phyloP scores from a whole-genome alignment of 2,329 filamentous ascomycete species.

The Elsinoe arachidis region DNA sequence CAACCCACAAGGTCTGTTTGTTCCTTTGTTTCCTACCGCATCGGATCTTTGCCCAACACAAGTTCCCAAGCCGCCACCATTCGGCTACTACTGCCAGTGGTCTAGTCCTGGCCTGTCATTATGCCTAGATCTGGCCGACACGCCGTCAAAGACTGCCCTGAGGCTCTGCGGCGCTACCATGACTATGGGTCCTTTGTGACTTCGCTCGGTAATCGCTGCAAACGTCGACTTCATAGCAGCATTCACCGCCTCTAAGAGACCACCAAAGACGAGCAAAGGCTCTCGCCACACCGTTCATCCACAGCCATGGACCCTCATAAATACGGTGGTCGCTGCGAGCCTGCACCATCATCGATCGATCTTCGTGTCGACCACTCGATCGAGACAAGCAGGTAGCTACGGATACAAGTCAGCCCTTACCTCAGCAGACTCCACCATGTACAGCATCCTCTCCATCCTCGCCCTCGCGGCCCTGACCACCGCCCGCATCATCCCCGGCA shows the following conservation, averaged over 20 bases:
- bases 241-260: background rate
- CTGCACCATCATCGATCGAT: background rate
- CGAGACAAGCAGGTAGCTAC: background rate
- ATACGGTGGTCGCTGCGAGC: background rate
- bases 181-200: background rate
- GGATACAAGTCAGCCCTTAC: background rate
- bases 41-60: background rate
- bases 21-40: conserved; percentile 7
- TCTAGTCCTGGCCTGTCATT: background rate
- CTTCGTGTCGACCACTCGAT: background rate
- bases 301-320: conserved; percentile 4
- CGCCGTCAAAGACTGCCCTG: background rate
- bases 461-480: conserved; percentile 15
- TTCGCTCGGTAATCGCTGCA: background rate
- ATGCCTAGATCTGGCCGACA: background rate
- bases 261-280: conserved; percentile 3
- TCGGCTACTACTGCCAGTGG: background rate
- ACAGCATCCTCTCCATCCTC: conserved; percentile 14
- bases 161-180: background rate
- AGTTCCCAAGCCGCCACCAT: background rate
- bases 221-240: background rate
- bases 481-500: conserved; percentile 13
- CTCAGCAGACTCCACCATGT: conserved; percentile 13
- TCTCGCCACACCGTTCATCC: background rate
- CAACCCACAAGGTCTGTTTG: conserved; percentile 1